A percentile compares a stretch with the other conserved stretches of the same genome.
Conservation (phyloP, 1,284 basidiomycete species). For the Austroboletus novae-zelandiae region DNA sequence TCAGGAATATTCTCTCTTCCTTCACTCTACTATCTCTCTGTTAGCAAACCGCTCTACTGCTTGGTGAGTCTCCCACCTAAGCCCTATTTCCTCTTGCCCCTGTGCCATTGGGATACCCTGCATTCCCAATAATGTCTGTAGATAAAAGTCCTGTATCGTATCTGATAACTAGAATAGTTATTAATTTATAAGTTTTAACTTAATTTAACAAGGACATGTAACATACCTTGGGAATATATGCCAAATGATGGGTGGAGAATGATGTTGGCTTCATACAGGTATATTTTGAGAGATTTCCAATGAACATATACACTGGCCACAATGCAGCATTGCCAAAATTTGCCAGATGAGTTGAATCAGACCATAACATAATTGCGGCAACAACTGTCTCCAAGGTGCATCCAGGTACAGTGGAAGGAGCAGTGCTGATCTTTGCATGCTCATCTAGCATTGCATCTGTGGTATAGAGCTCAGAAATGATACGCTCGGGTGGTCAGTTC, state of each 20-base stretch:
- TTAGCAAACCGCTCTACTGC: no score
- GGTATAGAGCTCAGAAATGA: constrained; percentile 35
- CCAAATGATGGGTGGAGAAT: constrained; percentile 29
- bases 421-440: constrained; percentile 22
- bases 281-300: constrained; percentile 37
- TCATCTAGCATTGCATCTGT: constrained; percentile 30
- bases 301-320: constrained; percentile 35
- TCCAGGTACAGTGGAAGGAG: background rate
- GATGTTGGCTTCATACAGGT: constrained; percentile 16
- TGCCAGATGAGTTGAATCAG: constrained; percentile 33
- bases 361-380: constrained; percentile 32
- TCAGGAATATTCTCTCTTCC: no score
- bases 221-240: constrained; percentile 32
- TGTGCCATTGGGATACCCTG: no score
- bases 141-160: constrained; percentile 22
- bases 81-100: no score
- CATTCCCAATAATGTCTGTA: constrained; percentile 12
- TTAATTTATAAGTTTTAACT: no score
- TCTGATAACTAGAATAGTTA: constrained; percentile 15
- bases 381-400: constrained; percentile 25
- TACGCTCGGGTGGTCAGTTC: constrained; percentile 9
- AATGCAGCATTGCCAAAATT: constrained; percentile 32
- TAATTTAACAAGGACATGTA: no score
- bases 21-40: no score
- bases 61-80: no score